Evolutionary conservation across 768 basidiomycete genomes (phyloP), one percentile per base, ranked within the genome.

Genomic region (Leucocoprinus sp.): DNA sequence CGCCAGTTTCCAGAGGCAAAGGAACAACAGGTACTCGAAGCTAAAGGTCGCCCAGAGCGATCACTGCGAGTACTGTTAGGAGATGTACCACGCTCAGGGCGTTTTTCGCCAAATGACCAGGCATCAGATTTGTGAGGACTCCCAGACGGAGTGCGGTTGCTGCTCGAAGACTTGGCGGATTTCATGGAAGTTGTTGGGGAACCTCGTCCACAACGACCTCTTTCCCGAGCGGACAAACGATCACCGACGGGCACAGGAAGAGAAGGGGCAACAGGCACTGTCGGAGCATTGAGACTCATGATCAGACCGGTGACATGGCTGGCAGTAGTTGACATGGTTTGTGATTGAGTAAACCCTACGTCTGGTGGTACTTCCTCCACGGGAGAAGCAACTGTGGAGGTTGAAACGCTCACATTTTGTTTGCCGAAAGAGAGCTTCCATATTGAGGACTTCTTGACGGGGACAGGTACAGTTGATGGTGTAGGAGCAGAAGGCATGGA

Each of bases 351-450:
- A 24, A 51, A 52, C 8, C 53, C 53, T 7, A 55, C 50, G 47
- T 65, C 62, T 21, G 60, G 23, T 28, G 64, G 57, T 11, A 56
- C 52, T 45, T 70, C 72, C 46, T 71, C 70, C 14, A 64, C 61
- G 11, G 68, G 67, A 19, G 67, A 67, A 9, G 64, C 58, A 29
- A 65, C 49, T 37, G 63, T 54, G 17, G 67, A 53, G 29, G 66
- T 57, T 42, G 69, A 54, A 8, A 42, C 38, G 17, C 46, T 26
- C 28, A 67, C 60, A 53, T 60, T 72, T 56, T 64, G 68, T 66
- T 78, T 81, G 50, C 85, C 71, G 62, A 90, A 84, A 54, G 80
- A 70, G 55, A 87, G 70, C 64, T 84, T 87, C 87, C 91, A 83
- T 57, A 81, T 88, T n/a, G 84, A 88, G 43, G 84, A 70, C 69